Conservation (phyloP, 208 protist species). For the Trypanosoma melophagium region DNA sequence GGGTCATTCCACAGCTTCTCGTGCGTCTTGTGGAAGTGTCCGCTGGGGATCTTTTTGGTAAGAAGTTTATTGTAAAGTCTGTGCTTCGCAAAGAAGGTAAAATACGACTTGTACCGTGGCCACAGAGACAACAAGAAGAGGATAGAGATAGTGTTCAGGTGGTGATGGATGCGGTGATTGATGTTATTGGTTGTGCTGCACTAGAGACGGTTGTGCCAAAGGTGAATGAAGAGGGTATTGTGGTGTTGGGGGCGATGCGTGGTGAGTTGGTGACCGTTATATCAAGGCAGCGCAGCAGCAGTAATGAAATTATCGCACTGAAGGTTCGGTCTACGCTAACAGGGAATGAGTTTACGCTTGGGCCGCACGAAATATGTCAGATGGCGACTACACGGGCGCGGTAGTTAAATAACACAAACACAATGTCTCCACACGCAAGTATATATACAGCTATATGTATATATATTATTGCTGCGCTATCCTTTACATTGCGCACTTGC, state of each 20-base stretch:
- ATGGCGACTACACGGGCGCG: not conserved
- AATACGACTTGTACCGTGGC: conserved; percentile 45
- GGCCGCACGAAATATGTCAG: conserved; percentile 59
- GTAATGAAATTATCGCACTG: conserved; percentile 40
- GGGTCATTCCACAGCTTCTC: conserved; percentile 68
- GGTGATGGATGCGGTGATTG: conserved; percentile 28
- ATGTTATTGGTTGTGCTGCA: conserved; percentile 57
- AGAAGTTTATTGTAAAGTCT: conserved; percentile 63
- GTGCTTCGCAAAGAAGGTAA: conserved; percentile 45
- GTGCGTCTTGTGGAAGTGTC: conserved; percentile 68
- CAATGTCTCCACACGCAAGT: not conserved
- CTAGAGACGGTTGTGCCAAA: conserved; percentile 79
- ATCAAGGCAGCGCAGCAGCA: conserved; percentile 33
- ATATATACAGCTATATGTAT: not conserved
- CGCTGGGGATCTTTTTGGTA: conserved; percentile 54
- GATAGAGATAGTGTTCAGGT: no score
- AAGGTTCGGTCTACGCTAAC: conserved; percentile 53
- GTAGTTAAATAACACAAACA: not conserved
- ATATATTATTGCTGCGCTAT: not conserved
- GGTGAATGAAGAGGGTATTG: conserved; percentile 53
- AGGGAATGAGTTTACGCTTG: conserved; percentile 36
- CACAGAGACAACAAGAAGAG: no score
- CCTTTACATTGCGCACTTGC: not conserved
- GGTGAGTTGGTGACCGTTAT: conserved; percentile 67
- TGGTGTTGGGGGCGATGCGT: conserved; percentile 56